phyloP scores from a whole-genome alignment of 306 rosid species.

The Rosa rugosa region DNA sequence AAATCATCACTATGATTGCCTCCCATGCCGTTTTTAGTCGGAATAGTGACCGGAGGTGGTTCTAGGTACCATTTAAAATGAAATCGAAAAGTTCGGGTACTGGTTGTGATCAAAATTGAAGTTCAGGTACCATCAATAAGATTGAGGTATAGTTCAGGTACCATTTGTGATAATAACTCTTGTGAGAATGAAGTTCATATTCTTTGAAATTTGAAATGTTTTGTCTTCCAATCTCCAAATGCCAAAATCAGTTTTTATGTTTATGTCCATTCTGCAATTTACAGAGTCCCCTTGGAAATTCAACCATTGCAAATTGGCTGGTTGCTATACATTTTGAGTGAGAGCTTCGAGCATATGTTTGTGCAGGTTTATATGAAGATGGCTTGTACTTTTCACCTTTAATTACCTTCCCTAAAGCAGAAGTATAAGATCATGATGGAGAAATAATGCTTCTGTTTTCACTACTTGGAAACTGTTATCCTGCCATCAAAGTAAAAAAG shows the following conservation, averaged over 20 bases:
- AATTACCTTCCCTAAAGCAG: background rate
- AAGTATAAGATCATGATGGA: no score
- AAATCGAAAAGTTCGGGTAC: no score
- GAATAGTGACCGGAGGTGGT: no score
- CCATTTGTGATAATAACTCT: no score
- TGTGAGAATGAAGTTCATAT: conserved; percentile 3
- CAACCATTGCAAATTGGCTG: background rate
- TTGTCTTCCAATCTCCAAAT: background rate
- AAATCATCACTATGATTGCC: no score
- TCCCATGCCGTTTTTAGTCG: no score
- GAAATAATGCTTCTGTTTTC: background rate
- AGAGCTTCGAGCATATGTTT: background rate
- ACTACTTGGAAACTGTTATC: background rate
- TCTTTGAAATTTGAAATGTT: background rate
- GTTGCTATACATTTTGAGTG: background rate
- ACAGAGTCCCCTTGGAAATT: background rate
- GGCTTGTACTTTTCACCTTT: no score
- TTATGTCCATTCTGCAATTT: background rate
- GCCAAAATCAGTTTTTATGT: background rate
- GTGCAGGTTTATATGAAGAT: background rate
- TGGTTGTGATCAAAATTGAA: no score
- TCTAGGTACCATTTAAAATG: no score
- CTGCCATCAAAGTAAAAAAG: background rate
- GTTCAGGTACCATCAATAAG: no score
- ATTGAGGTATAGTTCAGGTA: no score